These are phyloP conservation scores for Salvia hispanica DNA, from an alignment of 257 asterid species.

Conservation along the genomic window DNA sequence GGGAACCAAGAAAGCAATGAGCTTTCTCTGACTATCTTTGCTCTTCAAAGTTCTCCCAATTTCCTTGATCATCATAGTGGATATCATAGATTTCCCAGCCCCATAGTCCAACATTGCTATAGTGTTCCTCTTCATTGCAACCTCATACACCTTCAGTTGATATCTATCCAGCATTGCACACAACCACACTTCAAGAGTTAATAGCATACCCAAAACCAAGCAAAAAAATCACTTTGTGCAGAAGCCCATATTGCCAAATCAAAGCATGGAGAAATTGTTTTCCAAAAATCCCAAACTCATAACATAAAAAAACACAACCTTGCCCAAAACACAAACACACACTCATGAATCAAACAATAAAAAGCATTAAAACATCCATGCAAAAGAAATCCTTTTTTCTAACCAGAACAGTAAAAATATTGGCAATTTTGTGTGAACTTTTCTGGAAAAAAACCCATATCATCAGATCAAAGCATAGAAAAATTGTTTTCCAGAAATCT, in stretches of 20 bases:
- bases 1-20: slow-evolving; percentile 74
- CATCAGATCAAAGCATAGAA: no score
- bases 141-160: slow-evolving; percentile 65
- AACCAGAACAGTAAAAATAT: no score
- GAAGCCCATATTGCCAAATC: no score
- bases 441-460: no score
- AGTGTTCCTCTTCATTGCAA: slow-evolving; percentile 77
- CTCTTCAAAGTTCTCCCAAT: slow-evolving; percentile 53
- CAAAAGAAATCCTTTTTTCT: no score
- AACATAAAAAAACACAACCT: no score
- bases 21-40: slow-evolving; percentile 48
- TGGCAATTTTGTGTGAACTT: no score
- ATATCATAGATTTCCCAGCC: slow-evolving; percentile 58
- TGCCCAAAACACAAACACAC: neutral
- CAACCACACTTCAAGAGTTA: slow-evolving; percentile 8
- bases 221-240: no score
- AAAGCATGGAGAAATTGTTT: no score
- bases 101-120: slow-evolving; percentile 68
- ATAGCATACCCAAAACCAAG: neutral
- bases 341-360: slow-evolving; percentile 7
- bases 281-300: no score
- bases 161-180: slow-evolving; percentile 45
- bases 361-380: neutral
- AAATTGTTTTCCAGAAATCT: no score
- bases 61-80: slow-evolving; percentile 73